phyloP scores from a whole-genome alignment of 345 rosid species.

The Ailanthus altissimus region DNA sequence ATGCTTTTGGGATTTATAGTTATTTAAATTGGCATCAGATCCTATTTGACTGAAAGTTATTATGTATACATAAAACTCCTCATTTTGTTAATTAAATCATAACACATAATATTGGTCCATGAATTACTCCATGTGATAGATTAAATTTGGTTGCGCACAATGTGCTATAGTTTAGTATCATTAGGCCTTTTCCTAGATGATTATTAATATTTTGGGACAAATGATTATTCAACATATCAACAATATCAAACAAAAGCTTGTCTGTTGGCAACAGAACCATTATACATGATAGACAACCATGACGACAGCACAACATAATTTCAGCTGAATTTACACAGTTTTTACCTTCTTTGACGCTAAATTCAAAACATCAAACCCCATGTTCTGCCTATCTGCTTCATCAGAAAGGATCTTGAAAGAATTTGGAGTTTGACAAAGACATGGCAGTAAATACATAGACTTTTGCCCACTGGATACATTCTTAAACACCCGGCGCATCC shows the following conservation, averaged over 20 bases:
- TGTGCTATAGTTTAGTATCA: neutral
- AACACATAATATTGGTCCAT: neutral
- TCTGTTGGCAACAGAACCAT: neutral
- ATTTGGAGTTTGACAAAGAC: slow-evolving; percentile 50
- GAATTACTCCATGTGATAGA: neutral
- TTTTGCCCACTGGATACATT: slow-evolving; percentile 41
- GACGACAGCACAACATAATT: too few species aligned
- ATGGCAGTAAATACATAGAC: slow-evolving; percentile 41
- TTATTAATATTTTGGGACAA: neutral
- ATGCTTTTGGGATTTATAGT: neutral
- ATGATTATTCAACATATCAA: neutral
- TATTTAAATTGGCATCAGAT: neutral
- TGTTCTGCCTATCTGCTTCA: slow-evolving; percentile 35
- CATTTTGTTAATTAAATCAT: neutral
- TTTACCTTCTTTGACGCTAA: slow-evolving; percentile 56
- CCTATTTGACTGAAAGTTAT: neutral
- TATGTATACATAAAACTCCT: neutral
- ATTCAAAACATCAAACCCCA: slow-evolving; percentile 40
- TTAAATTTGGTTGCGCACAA: neutral
- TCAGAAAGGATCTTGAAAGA: slow-evolving; percentile 58
- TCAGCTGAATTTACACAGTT: slow-evolving; percentile 27
- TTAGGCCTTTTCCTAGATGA: neutral
- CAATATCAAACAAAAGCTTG: neutral
- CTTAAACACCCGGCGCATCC: slow-evolving; percentile 51
- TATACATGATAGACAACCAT: neutral